These are phyloP conservation scores for Trametes maxima DNA, from an alignment of 768 basidiomycete genomes.

Conservation along the genomic window DNA sequence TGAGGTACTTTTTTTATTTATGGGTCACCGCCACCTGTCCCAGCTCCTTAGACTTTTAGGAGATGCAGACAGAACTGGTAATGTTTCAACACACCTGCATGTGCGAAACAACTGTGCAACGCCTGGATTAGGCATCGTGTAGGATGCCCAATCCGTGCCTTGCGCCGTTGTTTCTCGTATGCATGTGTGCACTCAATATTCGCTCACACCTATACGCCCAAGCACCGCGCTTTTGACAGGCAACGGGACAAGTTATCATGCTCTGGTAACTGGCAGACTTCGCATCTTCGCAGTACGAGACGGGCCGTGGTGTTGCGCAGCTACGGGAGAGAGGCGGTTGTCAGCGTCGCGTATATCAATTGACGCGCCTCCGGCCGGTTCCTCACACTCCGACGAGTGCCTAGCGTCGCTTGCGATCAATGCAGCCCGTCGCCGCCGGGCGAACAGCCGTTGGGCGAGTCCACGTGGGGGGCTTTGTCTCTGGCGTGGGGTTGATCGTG, in stretches of 20 bases:
- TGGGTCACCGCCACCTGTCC: too few relatives aligned
- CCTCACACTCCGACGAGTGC: conserved; percentile 3
- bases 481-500: not conserved
- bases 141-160: conserved; percentile 10
- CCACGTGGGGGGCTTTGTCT: conserved; percentile 10
- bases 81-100: not conserved
- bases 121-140: conserved; percentile 6
- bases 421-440: not conserved
- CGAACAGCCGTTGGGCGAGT: not conserved
- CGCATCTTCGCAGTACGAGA: not conserved
- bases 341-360: not conserved
- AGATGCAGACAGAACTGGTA: too few relatives aligned
- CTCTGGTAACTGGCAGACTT: not conserved
- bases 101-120: conserved; percentile 9
- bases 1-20: too few relatives aligned
- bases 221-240: too few relatives aligned
- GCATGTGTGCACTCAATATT: not conserved
- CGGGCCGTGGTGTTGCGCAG: not conserved
- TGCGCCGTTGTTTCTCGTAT: conserved; percentile 9
- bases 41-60: too few relatives aligned
- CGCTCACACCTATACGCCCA: not conserved
- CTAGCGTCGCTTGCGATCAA: conserved; percentile 6
- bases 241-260: not conserved
- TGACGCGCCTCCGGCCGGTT: conserved; percentile 3
- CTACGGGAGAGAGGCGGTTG: not conserved